Evolutionary conservation across 768 basidiomycete genomes (phyloP).

Genomic region (Kwoniella mangroviensis): DNA sequence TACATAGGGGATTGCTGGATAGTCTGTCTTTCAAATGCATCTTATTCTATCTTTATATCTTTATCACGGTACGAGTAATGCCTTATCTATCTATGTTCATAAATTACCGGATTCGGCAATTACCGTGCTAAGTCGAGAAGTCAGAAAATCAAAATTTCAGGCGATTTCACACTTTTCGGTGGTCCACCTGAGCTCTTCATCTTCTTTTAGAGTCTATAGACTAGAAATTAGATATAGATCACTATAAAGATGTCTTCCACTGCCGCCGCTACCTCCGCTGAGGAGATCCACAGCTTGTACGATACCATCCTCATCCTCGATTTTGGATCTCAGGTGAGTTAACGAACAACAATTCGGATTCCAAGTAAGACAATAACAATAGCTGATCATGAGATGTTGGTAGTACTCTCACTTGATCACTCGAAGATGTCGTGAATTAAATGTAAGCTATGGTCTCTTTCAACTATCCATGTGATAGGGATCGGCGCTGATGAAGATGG

Average conservation of each 20-base stretch:
- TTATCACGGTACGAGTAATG: background rate
- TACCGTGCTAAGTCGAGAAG: background rate
- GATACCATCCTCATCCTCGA: slow-evolving; percentile 95
- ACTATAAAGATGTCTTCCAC: slow-evolving; percentile 16
- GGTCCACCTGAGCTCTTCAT: background rate
- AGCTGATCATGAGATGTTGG: slow-evolving; percentile 13
- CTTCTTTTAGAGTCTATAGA: background rate
- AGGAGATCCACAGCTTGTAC: slow-evolving; percentile 90
- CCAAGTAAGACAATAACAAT: too few relatives aligned
- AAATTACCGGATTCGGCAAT: background rate
- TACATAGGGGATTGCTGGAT: background rate
- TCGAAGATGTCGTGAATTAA: slow-evolving; percentile 93
- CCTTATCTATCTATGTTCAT: background rate
- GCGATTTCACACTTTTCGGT: background rate
- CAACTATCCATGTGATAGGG: background rate
- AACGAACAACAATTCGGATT: too few relatives aligned
- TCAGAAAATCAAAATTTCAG: background rate
- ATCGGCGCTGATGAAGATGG: background rate
- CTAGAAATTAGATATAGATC: background rate
- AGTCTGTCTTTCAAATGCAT: background rate
- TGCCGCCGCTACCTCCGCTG: slow-evolving; percentile 25
- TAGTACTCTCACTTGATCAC: slow-evolving; percentile 98
- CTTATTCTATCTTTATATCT: background rate
- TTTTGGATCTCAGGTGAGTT: slow-evolving; percentile 87
- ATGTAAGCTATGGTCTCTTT: slow-evolving; percentile 62